Percentiles rank a stretch among this genome's conserved stretches.
These are phyloP conservation scores for Aspergillus ostianus DNA, from an alignment of 495 filamentous ascomycete genomes.

Conservation along the genomic window DNA sequence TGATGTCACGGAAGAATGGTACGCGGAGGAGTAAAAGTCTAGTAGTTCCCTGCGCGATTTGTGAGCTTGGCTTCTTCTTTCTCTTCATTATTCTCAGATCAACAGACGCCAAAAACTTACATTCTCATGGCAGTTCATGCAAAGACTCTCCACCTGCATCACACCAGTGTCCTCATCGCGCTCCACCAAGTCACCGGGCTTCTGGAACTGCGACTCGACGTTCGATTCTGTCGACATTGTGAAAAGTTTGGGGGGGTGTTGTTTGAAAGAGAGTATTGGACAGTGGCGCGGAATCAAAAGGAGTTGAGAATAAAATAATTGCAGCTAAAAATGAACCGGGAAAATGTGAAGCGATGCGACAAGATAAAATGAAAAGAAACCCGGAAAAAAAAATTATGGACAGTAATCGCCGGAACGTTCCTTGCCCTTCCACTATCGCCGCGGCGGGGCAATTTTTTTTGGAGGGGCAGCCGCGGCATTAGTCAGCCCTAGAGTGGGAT, in stretches of 20 bases:
- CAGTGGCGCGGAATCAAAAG: constrained; percentile 2
- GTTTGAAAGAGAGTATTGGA: constrained; percentile 5
- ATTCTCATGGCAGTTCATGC: constrained; percentile 87
- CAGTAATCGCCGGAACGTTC: constrained; percentile 38
- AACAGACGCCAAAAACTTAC: constrained; percentile 48
- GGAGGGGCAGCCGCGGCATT: constrained; percentile 24
- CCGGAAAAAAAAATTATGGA: constrained; percentile 22
- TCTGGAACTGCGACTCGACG: constrained; percentile 41
- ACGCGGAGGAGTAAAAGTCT: constrained; percentile 85
- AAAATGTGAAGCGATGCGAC: constrained; percentile 15
- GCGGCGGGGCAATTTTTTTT: constrained; percentile 34
- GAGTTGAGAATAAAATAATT: constrained; percentile 2
- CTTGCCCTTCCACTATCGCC: constrained; percentile 33
- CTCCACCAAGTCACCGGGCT: constrained; percentile 44
- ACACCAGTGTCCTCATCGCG: constrained; percentile 45
- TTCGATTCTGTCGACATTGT: constrained; percentile 36
- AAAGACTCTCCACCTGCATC: constrained; percentile 61
- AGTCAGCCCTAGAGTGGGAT: constrained; percentile 15
- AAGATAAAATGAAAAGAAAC: constrained; percentile 9
- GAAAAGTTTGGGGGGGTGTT: background rate
- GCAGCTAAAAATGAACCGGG: background rate
- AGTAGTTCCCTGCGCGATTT: constrained; percentile 65
- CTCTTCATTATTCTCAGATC: background rate
- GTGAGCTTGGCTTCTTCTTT: constrained; percentile 6
- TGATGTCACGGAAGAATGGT: constrained; percentile 93